A percentile compares a stretch with the other conserved stretches of the same genome.
phyloP scores from a whole-genome alignment of 2,329 filamentous ascomycete species.

The Sporothrix brunneoviolacea region DNA sequence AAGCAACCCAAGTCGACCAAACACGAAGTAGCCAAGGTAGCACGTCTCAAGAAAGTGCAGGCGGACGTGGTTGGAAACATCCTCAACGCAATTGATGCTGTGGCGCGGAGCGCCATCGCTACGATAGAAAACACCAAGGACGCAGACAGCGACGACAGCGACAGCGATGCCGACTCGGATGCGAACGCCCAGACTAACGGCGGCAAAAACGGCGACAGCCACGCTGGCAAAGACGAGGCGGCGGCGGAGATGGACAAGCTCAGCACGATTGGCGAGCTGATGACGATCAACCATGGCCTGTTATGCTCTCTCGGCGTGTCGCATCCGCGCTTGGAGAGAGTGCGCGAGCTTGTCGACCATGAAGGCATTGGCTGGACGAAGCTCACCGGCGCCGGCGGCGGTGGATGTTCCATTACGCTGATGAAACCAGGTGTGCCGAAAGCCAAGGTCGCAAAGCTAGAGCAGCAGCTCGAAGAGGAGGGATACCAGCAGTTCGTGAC shows the following conservation, averaged over 20 bases:
- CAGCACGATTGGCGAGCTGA: slow-evolving; percentile 74
- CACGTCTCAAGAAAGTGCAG: slow-evolving; percentile 60
- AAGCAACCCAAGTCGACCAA: slow-evolving; percentile 79
- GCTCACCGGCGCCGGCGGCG: slow-evolving; percentile 89
- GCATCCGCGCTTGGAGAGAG: slow-evolving; percentile 84
- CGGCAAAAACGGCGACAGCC: slow-evolving; percentile 48
- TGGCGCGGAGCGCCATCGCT: slow-evolving; percentile 50
- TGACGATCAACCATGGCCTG: slow-evolving; percentile 89
- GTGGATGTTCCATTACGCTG: slow-evolving; percentile 90
- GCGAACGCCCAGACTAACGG: not conserved
- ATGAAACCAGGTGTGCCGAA: slow-evolving; percentile 59
- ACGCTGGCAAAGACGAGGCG: not conserved
- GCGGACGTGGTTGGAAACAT: slow-evolving; percentile 74
- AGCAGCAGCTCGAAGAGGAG: slow-evolving; percentile 58
- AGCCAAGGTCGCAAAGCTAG: slow-evolving; percentile 55
- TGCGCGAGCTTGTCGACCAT: slow-evolving; percentile 85
- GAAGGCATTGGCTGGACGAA: slow-evolving; percentile 94
- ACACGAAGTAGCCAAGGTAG: slow-evolving; percentile 81
- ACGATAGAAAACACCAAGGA: slow-evolving; percentile 55
- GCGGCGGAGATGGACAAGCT: slow-evolving; percentile 52
- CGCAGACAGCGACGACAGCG: slow-evolving; percentile 53
- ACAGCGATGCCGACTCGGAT: not conserved
- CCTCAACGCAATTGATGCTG: slow-evolving; percentile 75
- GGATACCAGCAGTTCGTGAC: slow-evolving; percentile 83
- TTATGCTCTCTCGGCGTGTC: slow-evolving; percentile 89